These are phyloP conservation scores for Thermothelomyces thermophilus DNA, from an alignment of 2,329 filamentous ascomycete genomes.

Conservation along the genomic window DNA sequence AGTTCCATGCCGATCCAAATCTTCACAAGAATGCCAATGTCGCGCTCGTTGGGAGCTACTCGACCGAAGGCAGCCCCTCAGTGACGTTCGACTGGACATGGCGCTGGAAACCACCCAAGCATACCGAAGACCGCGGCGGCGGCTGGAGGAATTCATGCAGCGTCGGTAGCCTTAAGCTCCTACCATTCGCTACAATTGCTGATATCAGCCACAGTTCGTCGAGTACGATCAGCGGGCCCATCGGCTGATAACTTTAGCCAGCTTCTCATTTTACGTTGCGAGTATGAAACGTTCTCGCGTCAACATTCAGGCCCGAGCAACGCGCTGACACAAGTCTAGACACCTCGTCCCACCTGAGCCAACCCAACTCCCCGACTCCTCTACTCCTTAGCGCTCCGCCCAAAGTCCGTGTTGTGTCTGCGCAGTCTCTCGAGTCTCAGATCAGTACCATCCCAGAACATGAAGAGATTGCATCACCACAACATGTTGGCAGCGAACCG, in stretches of 20 bases:
- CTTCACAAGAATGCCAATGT: conserved; percentile 97
- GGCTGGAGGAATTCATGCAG: conserved; percentile 97
- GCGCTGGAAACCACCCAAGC: conserved; percentile 91
- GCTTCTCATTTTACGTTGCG: conserved; percentile 92
- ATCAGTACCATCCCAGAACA: conserved; percentile 65
- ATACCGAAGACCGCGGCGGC: conserved; percentile 71
- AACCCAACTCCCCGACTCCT: conserved; percentile 62
- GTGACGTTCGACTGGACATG: conserved; percentile 92
- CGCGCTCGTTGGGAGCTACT: conserved; percentile 85
- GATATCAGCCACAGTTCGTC: conserved; percentile 59
- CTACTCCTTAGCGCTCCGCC: conserved; percentile 66
- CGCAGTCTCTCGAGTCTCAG: conserved; percentile 79
- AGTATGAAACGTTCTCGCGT: conserved; percentile 45
- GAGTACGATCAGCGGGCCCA: conserved; percentile 95
- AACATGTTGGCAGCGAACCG: conserved; percentile 35
- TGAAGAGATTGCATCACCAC: conserved; percentile 54
- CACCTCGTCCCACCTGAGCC: conserved; percentile 39
- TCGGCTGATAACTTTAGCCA: conserved; percentile 77
- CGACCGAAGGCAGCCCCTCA: conserved; percentile 73
- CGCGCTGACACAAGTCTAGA: conserved; percentile 31
- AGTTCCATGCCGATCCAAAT: conserved; percentile 96
- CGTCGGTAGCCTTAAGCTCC: conserved; percentile 46
- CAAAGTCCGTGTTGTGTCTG: conserved; percentile 75
- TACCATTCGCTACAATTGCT: conserved; percentile 19
- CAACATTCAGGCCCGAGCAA: neutral